Base-by-base conservation (phyloP, 345 rosid genomes). In the Arabidopsis arenosa region DNA sequence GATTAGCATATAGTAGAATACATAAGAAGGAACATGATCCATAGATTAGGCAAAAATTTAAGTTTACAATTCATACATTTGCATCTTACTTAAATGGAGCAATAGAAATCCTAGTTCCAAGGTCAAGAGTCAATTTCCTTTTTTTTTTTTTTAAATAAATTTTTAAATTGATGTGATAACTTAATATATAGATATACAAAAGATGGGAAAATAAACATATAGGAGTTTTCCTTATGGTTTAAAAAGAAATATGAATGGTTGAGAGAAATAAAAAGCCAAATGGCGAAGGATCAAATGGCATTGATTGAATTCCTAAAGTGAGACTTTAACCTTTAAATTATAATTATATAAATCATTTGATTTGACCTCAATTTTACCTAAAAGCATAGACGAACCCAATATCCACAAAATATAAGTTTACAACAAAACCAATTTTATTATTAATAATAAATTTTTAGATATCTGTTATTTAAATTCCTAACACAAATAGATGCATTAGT, bases 11-110 rank as follows among this genome's bases (percentile, higher is more conserved):
- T 51, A 23, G 2, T 18, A 30, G 6, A 14, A 63, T 17, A 17
- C 41, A 33, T 37, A 9, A 61, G 14, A 44, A 53, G 63, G 60
- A 73, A 73, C 70, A 73, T 40, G 70, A 63, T 52, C 63, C 77
- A 63, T 53, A 36, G 3, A 73, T 54, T 73, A 53, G 47, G 70
- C 77, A 73, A 53, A 5, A 41, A 63, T 23, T 30, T 15, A 14
- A 62, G 75, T 69, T 26, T 51, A 14, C 18, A 52, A 15, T 30
- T 35, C 61, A 72, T 26, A 39, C 32, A 60, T 21, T 13, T 47
- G 61, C 41, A 48, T 39, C 18, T 72, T 72, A 8, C 76, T 51
- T 72, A 9, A 39, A 39, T 26, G 10, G 74, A 56, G 55, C 28
- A 47, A 39, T 51, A 63, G 5, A 62, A 63, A 9, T 14, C 63